Percentiles rank a stretch among this genome's conserved stretches.
Evolutionary conservation across 2,329 filamentous ascomycete genomes (phyloP).

Genomic region (Coniochaeta sp.): DNA sequence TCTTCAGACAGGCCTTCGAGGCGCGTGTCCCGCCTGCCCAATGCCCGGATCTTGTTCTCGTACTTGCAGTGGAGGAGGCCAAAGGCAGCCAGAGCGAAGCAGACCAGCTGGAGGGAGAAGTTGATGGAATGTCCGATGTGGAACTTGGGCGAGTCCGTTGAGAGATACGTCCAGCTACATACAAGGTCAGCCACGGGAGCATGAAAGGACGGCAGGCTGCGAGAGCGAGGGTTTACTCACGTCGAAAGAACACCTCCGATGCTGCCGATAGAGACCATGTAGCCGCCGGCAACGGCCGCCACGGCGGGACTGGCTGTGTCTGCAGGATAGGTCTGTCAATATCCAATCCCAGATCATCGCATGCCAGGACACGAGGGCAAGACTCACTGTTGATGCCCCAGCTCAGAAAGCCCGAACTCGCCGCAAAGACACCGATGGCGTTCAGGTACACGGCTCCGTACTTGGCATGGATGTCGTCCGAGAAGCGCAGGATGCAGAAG

Average conservation of each 20-base stretch:
- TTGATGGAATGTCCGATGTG: slow-evolving; percentile 8
- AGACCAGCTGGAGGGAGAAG: slow-evolving; percentile 4
- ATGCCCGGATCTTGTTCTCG: slow-evolving; percentile 3
- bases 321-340: neutral
- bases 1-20: slow-evolving; percentile 3
- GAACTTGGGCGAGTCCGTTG: slow-evolving; percentile 5
- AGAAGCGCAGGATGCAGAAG: slow-evolving; percentile 4
- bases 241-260: slow-evolving; percentile 6
- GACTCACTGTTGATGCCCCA: slow-evolving; percentile 6
- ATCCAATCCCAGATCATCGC: no score
- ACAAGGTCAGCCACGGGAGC: neutral
- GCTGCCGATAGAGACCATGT: slow-evolving; percentile 5
- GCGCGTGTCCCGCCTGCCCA: slow-evolving; percentile 4
- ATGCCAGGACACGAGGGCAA: neutral
- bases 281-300: slow-evolving; percentile 5
- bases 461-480: slow-evolving; percentile 4
- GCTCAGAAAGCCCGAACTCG: slow-evolving; percentile 5
- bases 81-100: slow-evolving; percentile 2
- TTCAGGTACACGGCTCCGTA: slow-evolving; percentile 5
- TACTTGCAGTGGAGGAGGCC: slow-evolving; percentile 5
- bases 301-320: slow-evolving; percentile 4
- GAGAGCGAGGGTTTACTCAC: neutral
- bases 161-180: slow-evolving; percentile 5
- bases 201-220: neutral
- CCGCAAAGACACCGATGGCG: slow-evolving; percentile 5